phyloP scores from a whole-genome alignment of 2,329 filamentous ascomycete genomes.

The Alternaria brassicicola region DNA sequence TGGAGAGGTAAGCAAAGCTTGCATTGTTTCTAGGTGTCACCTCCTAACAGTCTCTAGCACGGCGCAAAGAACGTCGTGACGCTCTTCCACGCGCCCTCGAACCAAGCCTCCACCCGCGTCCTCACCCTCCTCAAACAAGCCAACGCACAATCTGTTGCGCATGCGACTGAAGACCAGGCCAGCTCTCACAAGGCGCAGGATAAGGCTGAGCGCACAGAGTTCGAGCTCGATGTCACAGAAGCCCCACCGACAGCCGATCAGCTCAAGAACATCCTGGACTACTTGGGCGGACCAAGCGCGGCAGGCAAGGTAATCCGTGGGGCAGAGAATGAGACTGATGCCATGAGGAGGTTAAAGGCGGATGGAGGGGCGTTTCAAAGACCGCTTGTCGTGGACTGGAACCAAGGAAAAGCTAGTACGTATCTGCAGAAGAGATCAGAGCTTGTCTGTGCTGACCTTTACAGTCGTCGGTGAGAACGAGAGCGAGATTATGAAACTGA shows the following conservation, averaged over 20 bases:
- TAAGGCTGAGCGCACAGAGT: constrained; percentile 67
- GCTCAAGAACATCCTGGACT: constrained; percentile 81
- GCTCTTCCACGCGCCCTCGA: constrained; percentile 87
- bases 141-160: constrained; percentile 70
- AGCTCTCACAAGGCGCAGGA: constrained; percentile 68
- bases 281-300: constrained; percentile 66
- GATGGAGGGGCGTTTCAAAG: constrained; percentile 71
- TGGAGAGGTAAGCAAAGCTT: constrained; percentile 49
- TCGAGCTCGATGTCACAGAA: constrained; percentile 86
- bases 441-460: constrained; percentile 12
- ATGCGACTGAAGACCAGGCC: constrained; percentile 76
- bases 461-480: constrained; percentile 74
- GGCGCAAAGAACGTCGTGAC: constrained; percentile 79
- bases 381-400: constrained; percentile 94
- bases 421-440: constrained; percentile 4
- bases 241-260: constrained; percentile 80
- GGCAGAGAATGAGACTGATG: constrained; percentile 75
- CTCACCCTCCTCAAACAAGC: constrained; percentile 80
- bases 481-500: constrained; percentile 85
- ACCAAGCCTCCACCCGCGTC: constrained; percentile 73
- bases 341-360: constrained; percentile 77
- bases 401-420: constrained; percentile 77
- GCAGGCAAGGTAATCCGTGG: constrained; percentile 73
- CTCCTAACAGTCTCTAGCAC: constrained; percentile 35
- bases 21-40: background rate